Evolutionary conservation across 768 basidiomycete species (phyloP).

Genomic region (Mycena albidolilacea): DNA sequence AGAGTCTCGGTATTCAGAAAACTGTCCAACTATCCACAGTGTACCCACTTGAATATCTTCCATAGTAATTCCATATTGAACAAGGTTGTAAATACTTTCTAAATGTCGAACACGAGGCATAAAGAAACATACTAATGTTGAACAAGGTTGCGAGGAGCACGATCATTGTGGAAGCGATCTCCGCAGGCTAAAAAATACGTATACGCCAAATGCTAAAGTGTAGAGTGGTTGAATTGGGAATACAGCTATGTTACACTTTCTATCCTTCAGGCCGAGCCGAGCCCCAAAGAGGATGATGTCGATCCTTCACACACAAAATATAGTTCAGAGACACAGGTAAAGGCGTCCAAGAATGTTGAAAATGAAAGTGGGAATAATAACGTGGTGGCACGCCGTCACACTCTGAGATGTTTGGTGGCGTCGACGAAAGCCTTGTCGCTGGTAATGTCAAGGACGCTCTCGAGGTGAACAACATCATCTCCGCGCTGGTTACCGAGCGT

Average conservation of each 20-base stretch:
- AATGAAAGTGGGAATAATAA: constrained; percentile 26
- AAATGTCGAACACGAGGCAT: too few relatives aligned
- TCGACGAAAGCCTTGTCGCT: constrained; percentile 22
- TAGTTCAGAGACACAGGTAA: background rate
- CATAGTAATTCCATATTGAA: too few relatives aligned
- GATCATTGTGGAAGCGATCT: too few relatives aligned
- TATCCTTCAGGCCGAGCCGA: constrained; percentile 16
- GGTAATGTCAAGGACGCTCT: constrained; percentile 25
- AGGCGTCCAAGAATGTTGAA: background rate
- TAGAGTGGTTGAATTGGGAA: background rate
- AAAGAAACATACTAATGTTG: too few relatives aligned
- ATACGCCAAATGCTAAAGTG: constrained; percentile 16
- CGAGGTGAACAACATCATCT: constrained; percentile 10
- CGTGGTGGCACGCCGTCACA: constrained; percentile 22
- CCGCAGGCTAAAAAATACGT: background rate
- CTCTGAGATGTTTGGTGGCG: constrained; percentile 12
- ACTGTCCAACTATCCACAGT: too few relatives aligned
- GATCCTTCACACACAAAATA: background rate
- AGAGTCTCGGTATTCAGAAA: too few relatives aligned
- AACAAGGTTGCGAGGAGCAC: too few relatives aligned
- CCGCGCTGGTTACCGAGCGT: constrained; percentile 20
- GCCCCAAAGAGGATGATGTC: constrained; percentile 1
- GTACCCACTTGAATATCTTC: too few relatives aligned
- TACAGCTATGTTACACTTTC: constrained; percentile 24
- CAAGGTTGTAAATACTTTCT: too few relatives aligned